Evolutionary conservation across 164 flowering plant species (phyloP), one percentile per base, ranked within the genome.

Genomic region (Kingdonia uniflora): DNA sequence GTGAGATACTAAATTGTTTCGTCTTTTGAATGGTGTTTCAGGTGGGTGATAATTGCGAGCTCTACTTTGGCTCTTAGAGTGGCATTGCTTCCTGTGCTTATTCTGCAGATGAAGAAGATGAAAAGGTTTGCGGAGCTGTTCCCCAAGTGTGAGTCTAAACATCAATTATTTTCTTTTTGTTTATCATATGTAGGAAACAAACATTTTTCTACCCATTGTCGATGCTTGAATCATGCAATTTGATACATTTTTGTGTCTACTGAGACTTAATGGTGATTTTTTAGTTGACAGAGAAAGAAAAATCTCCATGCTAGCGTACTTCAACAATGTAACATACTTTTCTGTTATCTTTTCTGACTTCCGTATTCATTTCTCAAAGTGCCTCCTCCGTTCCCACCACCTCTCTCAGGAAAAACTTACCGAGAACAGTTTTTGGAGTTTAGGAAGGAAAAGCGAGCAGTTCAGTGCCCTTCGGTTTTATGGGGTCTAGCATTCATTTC

Each of bases 341-440:
- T 38, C 19, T 39, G 7, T 14, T 15, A 29, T n/a, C 35, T 59
- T 51, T 7, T 50, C 52, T 67, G 61, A 63, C 52, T 63, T 62
- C 55, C 56, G 19, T 67, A 56, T 66, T 57, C 40, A 49, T 29
- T 69, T 65, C 65, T 80, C 62, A 57, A 61, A 90, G 97, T 90
- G 84, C 92, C 92, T 61, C 82, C 84, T 69, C 91, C 87, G 57
- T 68, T 87, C 6, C 96, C 97, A 54, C 95, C 85, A 60, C 87
- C 82, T 62, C 51, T 76, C 62, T 87, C 97, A 65, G 90, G 92
- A 87, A 70, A 65, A 70, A 81, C 87, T 68, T 77, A 50, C 22
- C 54, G 48, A 42, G 68, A 85, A 43, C 96, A 83, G 41, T 19
- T 70, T 66, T 64, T 68, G 47, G 72, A 74, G 23, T 83, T 83